These are phyloP conservation scores for Alternaria sp. DNA, from an alignment of 2,329 filamentous ascomycete genomes.

Conservation along the genomic window DNA sequence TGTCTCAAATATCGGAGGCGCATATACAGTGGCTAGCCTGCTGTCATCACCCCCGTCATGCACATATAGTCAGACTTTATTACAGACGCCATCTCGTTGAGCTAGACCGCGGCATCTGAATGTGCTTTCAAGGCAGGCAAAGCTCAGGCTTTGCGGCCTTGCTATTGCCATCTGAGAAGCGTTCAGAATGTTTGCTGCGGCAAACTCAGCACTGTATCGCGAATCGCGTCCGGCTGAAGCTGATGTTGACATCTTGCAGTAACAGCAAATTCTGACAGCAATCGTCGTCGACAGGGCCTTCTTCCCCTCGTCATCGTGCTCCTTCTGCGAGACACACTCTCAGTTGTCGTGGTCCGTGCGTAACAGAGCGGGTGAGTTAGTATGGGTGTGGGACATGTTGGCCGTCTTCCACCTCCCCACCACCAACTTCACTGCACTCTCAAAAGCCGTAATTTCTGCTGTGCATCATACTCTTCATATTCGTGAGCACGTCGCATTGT, in stretches of 20 bases:
- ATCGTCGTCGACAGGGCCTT: background rate
- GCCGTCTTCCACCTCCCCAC: background rate
- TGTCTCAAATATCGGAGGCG: background rate
- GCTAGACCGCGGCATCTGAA: background rate
- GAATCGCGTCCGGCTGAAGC: background rate
- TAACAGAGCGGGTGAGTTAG: background rate
- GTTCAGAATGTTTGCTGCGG: background rate
- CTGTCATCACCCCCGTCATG: background rate
- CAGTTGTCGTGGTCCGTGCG: conserved; percentile 13
- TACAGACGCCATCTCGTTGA: background rate
- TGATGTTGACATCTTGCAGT: background rate
- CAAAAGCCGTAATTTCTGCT: background rate
- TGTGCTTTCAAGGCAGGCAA: background rate
- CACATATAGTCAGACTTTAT: background rate
- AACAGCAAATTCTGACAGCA: background rate
- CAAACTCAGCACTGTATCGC: background rate
- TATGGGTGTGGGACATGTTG: background rate
- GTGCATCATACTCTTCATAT: background rate
- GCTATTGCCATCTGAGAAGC: background rate
- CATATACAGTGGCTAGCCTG: background rate
- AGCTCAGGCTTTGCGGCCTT: background rate
- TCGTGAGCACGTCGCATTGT: background rate
- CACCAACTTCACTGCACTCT: conserved; percentile 7
- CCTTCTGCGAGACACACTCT: background rate
- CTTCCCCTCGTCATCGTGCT: background rate